phyloP scores from a whole-genome alignment of 75 land plant genomes.

The Cupressus sempervirens region DNA sequence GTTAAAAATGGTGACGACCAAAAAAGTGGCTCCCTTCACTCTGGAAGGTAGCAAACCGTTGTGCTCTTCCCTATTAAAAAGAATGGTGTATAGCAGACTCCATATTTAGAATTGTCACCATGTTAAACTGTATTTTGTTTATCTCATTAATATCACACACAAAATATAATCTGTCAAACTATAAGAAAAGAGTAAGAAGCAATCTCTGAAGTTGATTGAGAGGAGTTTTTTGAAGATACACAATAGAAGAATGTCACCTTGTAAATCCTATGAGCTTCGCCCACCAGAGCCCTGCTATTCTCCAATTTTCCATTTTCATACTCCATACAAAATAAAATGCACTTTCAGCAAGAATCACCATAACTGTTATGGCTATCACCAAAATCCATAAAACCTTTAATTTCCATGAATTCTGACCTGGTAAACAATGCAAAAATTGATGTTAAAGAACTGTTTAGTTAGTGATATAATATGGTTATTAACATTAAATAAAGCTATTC shows the following conservation, averaged over 20 bases:
- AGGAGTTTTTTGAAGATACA: not conserved
- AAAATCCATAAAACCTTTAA: slow-evolving; percentile 23
- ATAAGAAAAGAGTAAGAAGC: not conserved
- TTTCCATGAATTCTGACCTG: slow-evolving; percentile 36
- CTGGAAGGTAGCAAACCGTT: too few species aligned
- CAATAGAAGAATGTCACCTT: slow-evolving; percentile 24
- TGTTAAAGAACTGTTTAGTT: not conserved
- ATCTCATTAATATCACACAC: not conserved
- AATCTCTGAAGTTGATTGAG: not conserved
- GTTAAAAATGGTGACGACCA: too few species aligned
- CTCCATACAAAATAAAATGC: slow-evolving; percentile 40
- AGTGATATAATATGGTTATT: not conserved
- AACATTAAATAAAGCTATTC: not conserved
- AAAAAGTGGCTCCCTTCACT: too few species aligned
- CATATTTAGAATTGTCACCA: too few species aligned
- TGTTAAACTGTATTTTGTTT: not conserved
- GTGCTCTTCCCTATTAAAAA: too few species aligned
- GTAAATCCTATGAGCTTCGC: slow-evolving; percentile 51
- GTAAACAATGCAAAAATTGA: not conserved
- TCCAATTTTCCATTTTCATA: slow-evolving; percentile 32
- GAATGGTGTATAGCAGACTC: too few species aligned
- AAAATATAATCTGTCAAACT: not conserved
- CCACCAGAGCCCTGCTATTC: slow-evolving; percentile 39
- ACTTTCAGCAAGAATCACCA: slow-evolving; percentile 37
- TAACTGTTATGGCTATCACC: slow-evolving; percentile 26